Base-by-base conservation (phyloP, 140 eudicot species). In the Flaveria floridana region DNA sequence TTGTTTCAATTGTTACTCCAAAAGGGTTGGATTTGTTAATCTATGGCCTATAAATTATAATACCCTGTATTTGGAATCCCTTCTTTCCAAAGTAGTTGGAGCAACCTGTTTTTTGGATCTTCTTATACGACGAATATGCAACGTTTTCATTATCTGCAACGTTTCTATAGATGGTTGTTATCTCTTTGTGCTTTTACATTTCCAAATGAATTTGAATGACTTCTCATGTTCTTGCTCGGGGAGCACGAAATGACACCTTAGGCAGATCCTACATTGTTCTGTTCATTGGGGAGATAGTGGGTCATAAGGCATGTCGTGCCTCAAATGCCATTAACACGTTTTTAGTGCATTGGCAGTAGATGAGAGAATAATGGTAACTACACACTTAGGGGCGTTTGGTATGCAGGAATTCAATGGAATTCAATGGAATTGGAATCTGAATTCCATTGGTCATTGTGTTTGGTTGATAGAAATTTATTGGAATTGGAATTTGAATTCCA, bases 111-210 rank as follows among this genome's bases (percentile, higher is more conserved):
- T 50, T 48, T 52, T 2, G 7, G 39, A 14, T 18, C 7, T 30
- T 34, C 18, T 16, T 3, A 65, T 51, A 53, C 59, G 1, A 53
- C 23, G 23, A 21, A 51, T 34, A 12, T 52, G 61, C 61, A 71
- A 71, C 72, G 53, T 71, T 50, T 34, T 30, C 37, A 30, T 30
- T 30, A 30, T 30, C 37, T 52, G 61, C 61, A 71, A 62, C 72
- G 41, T 62, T 37, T 34, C 41, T 34, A 34, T 34, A 8, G 41
- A 34, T 34, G 4, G 41, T 34, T 34, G 41, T 7, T 44, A 11
- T 44, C 13, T 44, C 13, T 44, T 9, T 44, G 50, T 78, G 3
- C 16, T 12, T 48, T 3, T 48, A 48, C 18, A 11, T 48, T 48
- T 48, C 18, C 14, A 48, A 47, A 14, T 3, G 4, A 11, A 14